Percentiles rank a stretch among this genome's conserved stretches.
Evolutionary conservation across 345 rosid species (phyloP).

Genomic region (Leavenworthia alabamica): DNA sequence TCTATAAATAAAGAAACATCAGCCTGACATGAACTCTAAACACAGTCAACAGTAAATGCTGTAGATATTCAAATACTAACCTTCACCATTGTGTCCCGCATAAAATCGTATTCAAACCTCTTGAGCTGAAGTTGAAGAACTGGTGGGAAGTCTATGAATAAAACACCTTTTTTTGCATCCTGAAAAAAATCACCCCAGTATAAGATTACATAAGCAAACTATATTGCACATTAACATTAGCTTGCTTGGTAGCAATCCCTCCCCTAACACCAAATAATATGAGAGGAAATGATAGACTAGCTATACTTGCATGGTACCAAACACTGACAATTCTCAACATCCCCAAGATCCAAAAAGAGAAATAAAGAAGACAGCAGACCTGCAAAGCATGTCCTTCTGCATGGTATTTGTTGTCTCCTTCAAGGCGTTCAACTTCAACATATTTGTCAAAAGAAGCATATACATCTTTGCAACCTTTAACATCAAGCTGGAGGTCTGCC

Average conservation of each 20-base stretch:
- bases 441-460: slow-evolving; percentile 97
- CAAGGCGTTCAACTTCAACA: slow-evolving; percentile 98
- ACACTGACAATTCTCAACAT: background rate
- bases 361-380: slow-evolving; percentile 42
- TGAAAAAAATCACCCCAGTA: no score
- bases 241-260: slow-evolving; percentile 7
- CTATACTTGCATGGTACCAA: background rate
- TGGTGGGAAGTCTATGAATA: slow-evolving; percentile 91
- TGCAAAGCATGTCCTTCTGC: slow-evolving; percentile 91
- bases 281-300: background rate
- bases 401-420: slow-evolving; percentile 96
- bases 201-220: background rate
- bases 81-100: slow-evolving; percentile 97
- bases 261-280: background rate
- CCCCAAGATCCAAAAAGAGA: background rate
- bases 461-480: slow-evolving; percentile 93
- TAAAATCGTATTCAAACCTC: slow-evolving; percentile 96
- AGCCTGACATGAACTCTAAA: slow-evolving; percentile 5
- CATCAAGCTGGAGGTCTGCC: slow-evolving; percentile 98
- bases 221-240: background rate
- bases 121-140: slow-evolving; percentile 96
- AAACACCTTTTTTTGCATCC: slow-evolving; percentile 97
- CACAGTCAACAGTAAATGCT: background rate
- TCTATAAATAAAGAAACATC: slow-evolving; percentile 37
- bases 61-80: slow-evolving; percentile 35